These are phyloP conservation scores for Xanthoparmelia taractica DNA, from an alignment of 495 filamentous ascomycete species.

Conservation along the genomic window DNA sequence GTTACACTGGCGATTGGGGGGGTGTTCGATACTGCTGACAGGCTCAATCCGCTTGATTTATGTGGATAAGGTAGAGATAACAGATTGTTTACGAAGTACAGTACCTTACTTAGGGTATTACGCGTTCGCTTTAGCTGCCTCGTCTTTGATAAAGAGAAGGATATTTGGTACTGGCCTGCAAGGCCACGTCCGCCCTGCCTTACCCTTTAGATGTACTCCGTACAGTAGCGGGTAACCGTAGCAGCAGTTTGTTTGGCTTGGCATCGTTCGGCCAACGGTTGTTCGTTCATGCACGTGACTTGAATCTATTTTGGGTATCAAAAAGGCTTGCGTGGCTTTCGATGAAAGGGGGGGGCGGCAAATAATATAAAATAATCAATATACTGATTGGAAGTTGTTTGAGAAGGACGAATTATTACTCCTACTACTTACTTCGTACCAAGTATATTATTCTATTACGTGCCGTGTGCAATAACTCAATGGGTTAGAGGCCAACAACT, in stretches of 20 bases:
- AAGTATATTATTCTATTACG: too few species aligned
- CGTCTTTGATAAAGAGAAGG: neutral
- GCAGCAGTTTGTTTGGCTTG: neutral
- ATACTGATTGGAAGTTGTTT: too few species aligned
- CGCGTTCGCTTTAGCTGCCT: neutral
- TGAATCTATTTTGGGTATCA: neutral
- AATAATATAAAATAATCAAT: neutral
- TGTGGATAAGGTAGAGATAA: neutral
- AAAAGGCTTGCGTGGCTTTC: too few species aligned
- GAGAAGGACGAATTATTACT: too few species aligned
- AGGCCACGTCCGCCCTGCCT: slow-evolving; percentile 6
- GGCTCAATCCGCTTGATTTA: neutral
- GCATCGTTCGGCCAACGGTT: neutral
- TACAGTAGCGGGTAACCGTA: neutral
- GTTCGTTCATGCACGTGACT: neutral
- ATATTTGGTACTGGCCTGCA: neutral
- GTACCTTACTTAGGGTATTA: too few species aligned
- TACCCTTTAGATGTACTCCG: too few species aligned
- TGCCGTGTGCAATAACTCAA: too few species aligned
- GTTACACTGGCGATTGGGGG: too few species aligned
- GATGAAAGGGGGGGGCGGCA: too few species aligned
- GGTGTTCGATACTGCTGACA: neutral
- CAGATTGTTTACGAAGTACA: too few species aligned
- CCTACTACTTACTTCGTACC: too few species aligned
- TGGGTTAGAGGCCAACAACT: neutral